Conservation (phyloP, 768 basidiomycete species). For the Lactarius indigo region DNA sequence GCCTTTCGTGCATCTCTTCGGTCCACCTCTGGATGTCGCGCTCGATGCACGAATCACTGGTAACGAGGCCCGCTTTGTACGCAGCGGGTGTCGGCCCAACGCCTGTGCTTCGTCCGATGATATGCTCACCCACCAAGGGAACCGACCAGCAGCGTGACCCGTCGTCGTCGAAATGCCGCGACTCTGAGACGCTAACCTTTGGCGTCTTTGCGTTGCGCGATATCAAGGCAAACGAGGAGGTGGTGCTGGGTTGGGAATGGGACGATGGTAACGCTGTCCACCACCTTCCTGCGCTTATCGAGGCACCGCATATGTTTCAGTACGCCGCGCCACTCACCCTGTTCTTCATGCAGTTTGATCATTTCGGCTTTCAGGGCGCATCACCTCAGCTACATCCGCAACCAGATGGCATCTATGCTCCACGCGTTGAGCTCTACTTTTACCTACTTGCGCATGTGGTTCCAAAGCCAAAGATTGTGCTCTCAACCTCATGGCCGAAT, state of each 20-base stretch:
- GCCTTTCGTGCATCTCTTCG: constrained; percentile 75
- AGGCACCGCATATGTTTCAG: constrained; percentile 55
- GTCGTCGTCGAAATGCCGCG: constrained; percentile 21
- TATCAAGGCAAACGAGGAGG: constrained; percentile 75
- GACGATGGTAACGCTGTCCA: constrained; percentile 89
- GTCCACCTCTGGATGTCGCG: constrained; percentile 71
- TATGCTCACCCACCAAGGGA: constrained; percentile 34
- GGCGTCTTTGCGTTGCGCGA: constrained; percentile 78
- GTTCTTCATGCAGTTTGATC: not conserved
- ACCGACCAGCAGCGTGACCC: constrained; percentile 26
- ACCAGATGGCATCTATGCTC: constrained; percentile 66
- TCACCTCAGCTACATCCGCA: constrained; percentile 50
- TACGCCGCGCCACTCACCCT: constrained; percentile 35
- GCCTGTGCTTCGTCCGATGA: constrained; percentile 43
- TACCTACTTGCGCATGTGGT: constrained; percentile 73
- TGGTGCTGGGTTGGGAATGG: constrained; percentile 95
- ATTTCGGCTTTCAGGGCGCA: constrained; percentile 37
- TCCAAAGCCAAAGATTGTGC: constrained; percentile 59
- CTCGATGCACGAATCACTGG: constrained; percentile 78
- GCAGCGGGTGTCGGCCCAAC: constrained; percentile 55
- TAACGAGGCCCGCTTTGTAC: constrained; percentile 56
- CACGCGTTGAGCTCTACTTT: constrained; percentile 68
- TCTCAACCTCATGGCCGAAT: constrained; percentile 58
- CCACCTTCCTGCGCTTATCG: constrained; percentile 62
- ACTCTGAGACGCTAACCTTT: constrained; percentile 52